Base-by-base conservation (phyloP, 2,329 filamentous ascomycete species). In the Colletotrichum lentis region DNA sequence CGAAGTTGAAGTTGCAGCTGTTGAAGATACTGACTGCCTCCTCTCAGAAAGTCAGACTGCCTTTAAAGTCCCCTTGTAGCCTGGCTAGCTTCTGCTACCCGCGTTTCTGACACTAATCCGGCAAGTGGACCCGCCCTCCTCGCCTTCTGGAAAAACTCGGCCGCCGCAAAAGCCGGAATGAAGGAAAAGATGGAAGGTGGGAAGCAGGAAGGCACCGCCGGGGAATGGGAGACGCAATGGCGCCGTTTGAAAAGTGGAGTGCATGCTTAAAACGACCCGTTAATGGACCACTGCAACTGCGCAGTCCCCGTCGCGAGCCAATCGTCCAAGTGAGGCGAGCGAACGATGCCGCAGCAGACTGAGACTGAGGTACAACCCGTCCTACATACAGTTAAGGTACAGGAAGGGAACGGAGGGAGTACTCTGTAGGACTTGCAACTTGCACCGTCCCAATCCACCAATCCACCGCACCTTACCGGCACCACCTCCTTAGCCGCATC, bases 241-340 rank as follows among this genome's bases (percentile, higher is more conserved):
- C 62, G 55, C 65, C 65, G 65, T 65, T 61, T 60, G 62, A 65
- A 60, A 68, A 65, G 65, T 41, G 65, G 65, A 43, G 35, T 10
- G 14, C 27, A 39, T 22, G 49, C 55, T 55, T 56, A 46, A 46
- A 60, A 39, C 24, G 65, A 65, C 65, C 65, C 62, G 65, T 55
- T 56, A 60, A 60, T 65, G 39, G 65, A 60, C 62, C 31, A 35
- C 31, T 35, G 31, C 31, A 35, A 35, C 62, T 56, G 20, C 64
- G 44, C 60, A 49, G 59, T 70, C 64, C 65, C 68, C 59, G 55
- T 49, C 49, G 49, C 63, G 16, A 68, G 44, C 69, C 69, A 71
- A 71, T 71, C 67, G 59, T 67, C 41, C 53, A 49, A 62, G 59
- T 70, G 67, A 71, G 69, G 69, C 69, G 67, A 53, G 54, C 67